Evolutionary conservation across 805 yeast genomes (phyloP).

Genomic region (Teunomyces barrocoloradensis): DNA sequence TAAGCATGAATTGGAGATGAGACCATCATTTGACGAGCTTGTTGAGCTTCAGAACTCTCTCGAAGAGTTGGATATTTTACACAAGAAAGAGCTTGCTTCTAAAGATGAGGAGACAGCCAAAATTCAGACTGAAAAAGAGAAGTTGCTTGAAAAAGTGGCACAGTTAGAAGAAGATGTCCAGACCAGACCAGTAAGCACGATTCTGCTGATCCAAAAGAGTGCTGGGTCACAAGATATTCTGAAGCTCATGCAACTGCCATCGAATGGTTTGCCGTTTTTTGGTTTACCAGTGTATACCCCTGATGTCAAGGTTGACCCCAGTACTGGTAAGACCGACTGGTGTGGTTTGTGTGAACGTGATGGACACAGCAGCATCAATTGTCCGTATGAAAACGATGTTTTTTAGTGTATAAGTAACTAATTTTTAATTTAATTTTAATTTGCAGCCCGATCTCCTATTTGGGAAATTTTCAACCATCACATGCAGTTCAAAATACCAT

Average conservation of each 20-base stretch:
- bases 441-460: neutral
- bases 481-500: neutral
- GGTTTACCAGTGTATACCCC: slow-evolving; percentile 51
- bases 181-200: neutral
- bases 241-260: neutral
- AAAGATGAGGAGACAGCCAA: slow-evolving; percentile 21
- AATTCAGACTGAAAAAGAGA: neutral
- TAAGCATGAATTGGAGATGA: slow-evolving; percentile 28
- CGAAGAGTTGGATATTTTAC: slow-evolving; percentile 42
- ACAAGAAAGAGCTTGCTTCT: slow-evolving; percentile 30
- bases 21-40: slow-evolving; percentile 44
- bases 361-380: slow-evolving; percentile 84
- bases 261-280: too few relatives aligned
- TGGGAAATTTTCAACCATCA: neutral
- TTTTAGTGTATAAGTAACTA: slow-evolving; percentile 24
- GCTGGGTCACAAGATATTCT: neutral
- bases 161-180: neutral
- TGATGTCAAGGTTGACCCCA: slow-evolving; percentile 51
- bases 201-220: neutral
- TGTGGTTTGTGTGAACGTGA: slow-evolving; percentile 90
- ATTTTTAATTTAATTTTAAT: neutral
- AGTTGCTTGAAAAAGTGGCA: neutral
- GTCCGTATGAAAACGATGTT: slow-evolving; percentile 76
- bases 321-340: slow-evolving; percentile 77
- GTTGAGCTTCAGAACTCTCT: slow-evolving; percentile 42